phyloP scores from a whole-genome alignment of 495 filamentous ascomycete genomes.

The Penicillium chermesinum region DNA sequence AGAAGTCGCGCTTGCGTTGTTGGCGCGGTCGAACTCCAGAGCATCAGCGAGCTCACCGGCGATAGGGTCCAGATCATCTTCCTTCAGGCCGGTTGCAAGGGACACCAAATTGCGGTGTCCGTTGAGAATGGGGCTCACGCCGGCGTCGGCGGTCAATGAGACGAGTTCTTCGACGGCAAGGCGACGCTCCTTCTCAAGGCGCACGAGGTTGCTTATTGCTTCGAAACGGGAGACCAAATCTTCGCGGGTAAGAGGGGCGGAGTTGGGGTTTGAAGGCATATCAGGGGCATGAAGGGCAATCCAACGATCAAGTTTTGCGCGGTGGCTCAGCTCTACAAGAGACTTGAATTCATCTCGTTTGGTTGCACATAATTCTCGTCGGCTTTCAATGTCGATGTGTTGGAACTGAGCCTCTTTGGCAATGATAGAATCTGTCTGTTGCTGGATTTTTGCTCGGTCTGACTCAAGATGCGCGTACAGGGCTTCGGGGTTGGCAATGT shows the following conservation, averaged over 20 bases:
- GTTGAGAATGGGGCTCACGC: constrained; percentile 48
- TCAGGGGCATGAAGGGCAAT: constrained; percentile 9
- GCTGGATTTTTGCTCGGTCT: constrained; percentile 41
- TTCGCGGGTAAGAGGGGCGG: constrained; percentile 19
- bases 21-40: constrained; percentile 44
- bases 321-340: constrained; percentile 40
- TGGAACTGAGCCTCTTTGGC: constrained; percentile 33
- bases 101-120: constrained; percentile 50
- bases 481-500: constrained; percentile 40
- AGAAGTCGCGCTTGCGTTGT: constrained; percentile 33
- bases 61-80: constrained; percentile 47
- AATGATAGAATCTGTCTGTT: constrained; percentile 23
- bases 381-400: constrained; percentile 24
- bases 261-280: constrained; percentile 8
- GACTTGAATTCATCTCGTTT: constrained; percentile 34
- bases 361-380: constrained; percentile 33
- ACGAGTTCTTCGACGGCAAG: constrained; percentile 39
- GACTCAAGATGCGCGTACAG: constrained; percentile 41
- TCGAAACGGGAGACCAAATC: constrained; percentile 29
- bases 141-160: constrained; percentile 45
- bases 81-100: constrained; percentile 45
- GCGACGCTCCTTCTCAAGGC: constrained; percentile 38
- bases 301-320: constrained; percentile 22
- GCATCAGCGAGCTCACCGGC: constrained; percentile 43
- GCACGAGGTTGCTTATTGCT: constrained; percentile 32